A percentile compares a stretch with the other conserved stretches of the same genome.
These are phyloP conservation scores for Crithidia sp. DNA, from an alignment of 208 protist species.

Conservation along the genomic window DNA sequence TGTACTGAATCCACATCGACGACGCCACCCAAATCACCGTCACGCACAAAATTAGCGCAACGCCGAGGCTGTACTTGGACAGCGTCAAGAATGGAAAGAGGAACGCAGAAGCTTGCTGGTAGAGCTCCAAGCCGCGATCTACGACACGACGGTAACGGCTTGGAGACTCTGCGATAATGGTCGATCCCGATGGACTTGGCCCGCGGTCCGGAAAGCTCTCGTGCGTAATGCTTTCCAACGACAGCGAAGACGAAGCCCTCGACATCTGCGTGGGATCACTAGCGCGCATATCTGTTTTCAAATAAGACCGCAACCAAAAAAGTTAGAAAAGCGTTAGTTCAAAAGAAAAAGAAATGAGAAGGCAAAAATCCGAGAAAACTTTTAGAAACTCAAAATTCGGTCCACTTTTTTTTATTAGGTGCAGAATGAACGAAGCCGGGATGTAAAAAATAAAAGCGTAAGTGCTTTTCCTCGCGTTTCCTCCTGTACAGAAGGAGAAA, in stretches of 20 bases:
- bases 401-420: too few species aligned
- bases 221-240: background rate
- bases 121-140: background rate
- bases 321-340: background rate
- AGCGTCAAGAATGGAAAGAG: slow-evolving; percentile 28
- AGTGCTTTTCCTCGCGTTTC: too few species aligned
- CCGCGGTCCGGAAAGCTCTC: background rate
- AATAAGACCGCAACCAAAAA: too few species aligned
- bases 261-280: background rate
- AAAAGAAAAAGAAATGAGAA: too few species aligned
- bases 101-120: background rate
- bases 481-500: too few species aligned
- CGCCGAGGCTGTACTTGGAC: slow-evolving; percentile 78
- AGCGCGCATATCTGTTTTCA: too few species aligned
- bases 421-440: too few species aligned
- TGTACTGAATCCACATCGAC: slow-evolving; percentile 90
- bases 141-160: background rate
- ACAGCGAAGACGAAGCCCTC: slow-evolving; percentile 7
- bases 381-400: too few species aligned
- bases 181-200: background rate
- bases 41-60: slow-evolving; percentile 85
- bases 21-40: slow-evolving; percentile 91
- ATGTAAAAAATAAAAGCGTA: too few species aligned
- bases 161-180: slow-evolving; percentile 6
- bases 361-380: too few species aligned